phyloP scores from a whole-genome alignment of 2,329 filamentous ascomycete genomes.

The Alternaria sp. region DNA sequence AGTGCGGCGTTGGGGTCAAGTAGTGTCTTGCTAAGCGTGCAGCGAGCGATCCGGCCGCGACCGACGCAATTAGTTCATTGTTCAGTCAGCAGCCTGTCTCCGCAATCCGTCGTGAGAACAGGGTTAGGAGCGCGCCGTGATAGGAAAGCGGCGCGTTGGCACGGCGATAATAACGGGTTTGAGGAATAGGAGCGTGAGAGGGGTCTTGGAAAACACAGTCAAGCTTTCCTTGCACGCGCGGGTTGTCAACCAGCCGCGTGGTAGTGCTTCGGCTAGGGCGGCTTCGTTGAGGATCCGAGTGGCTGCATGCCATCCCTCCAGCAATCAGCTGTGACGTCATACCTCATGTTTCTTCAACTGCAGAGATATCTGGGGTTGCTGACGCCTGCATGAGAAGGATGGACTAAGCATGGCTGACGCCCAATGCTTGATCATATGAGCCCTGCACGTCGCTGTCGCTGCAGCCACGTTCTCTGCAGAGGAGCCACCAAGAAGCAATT shows the following conservation, averaged over 20 bases:
- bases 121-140: background rate
- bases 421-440: background rate
- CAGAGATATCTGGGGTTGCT: background rate
- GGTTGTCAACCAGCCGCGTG: background rate
- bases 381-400: background rate
- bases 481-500: background rate
- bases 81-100: conserved; percentile 20
- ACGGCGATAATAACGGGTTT: background rate
- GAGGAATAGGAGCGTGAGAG: background rate
- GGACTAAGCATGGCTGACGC: background rate
- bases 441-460: background rate
- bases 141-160: conserved; percentile 10
- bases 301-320: background rate
- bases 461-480: background rate
- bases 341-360: background rate
- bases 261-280: conserved; percentile 1
- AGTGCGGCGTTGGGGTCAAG: conserved; percentile 10
- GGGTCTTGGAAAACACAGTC: background rate
- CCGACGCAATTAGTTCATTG: conserved; percentile 21
- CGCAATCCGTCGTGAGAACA: conserved; percentile 6
- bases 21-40: conserved; percentile 21
- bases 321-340: background rate
- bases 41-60: conserved; percentile 21
- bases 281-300: background rate
- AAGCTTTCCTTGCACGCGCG: background rate